Evolutionary conservation across 208 protist genomes (phyloP), one percentile per base, ranked within the genome.

Genomic region (Sergeia podlipaevii): DNA sequence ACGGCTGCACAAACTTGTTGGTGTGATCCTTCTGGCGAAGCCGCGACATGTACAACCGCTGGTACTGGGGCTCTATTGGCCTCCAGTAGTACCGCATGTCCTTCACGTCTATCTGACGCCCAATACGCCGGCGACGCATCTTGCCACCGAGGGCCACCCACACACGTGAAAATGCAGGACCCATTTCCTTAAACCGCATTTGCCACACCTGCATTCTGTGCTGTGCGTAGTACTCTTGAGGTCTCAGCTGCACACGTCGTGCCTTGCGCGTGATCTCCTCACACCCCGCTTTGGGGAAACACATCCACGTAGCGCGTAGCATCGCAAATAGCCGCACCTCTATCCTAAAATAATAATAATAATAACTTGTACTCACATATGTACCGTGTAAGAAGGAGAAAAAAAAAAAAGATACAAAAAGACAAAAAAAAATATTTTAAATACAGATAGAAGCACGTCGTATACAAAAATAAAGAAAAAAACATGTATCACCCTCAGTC

Each of bases 161-260:
- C 49, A 94, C 87, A 3, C 77, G 49, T 7, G 87, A 94, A 56
- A 83, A 89, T 1, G 74, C 47, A 2, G 87, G 82, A 3, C 87
- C 87, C 87, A 94, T 94, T 45, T 94, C 87, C 44, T 94, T 94
- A 67, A 94, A 94, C 30, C 87, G 80, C 69, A 91, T 44, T 63
- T 91, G 82, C 83, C 84, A 94, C 41, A 78, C 70, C 48, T 94
- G 83, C 80, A 91, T 91, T 49, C 87, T 77, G 58, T 83, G 68
- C 55, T 81, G 74, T 0, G 75, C 87, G 23, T 70, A 67, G 64
- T 83, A 70, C 38, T 87, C 77, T 46, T 78, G 77, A 18, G 87
- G 80, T 60, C 48, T 56, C 23, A 89, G 64, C 71, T 89, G 78
- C 21, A 94, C 70, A 0, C 87, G 80, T 24, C 87, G 74, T 17